phyloP scores from a whole-genome alignment of 2,329 filamentous ascomycete species.

The Teratosphaeria destructans region DNA sequence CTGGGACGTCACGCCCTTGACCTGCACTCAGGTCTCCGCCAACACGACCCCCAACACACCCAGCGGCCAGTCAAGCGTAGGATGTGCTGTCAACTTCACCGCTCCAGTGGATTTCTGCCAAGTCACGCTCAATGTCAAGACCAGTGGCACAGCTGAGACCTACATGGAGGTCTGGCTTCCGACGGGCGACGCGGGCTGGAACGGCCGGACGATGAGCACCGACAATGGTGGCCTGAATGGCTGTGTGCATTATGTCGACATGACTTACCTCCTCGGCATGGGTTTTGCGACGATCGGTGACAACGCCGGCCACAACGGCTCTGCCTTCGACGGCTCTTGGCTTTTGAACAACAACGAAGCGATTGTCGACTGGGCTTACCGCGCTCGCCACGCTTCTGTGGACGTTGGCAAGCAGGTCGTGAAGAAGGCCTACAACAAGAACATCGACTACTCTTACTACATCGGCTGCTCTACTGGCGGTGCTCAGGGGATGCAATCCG shows the following conservation, averaged over 20 bases:
- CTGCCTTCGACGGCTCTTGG: constrained; percentile 21
- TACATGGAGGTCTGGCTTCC: constrained; percentile 37
- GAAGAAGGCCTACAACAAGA: constrained; percentile 27
- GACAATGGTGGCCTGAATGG: constrained; percentile 27
- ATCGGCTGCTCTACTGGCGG: constrained; percentile 40
- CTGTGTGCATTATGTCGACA: constrained; percentile 24
- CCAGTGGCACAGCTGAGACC: constrained; percentile 30
- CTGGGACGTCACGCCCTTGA: constrained; percentile 1
- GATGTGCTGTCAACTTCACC: constrained; percentile 15
- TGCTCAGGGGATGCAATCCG: constrained; percentile 36
- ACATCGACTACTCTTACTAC: constrained; percentile 33
- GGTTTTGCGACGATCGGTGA: constrained; percentile 27
- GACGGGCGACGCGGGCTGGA: constrained; percentile 21
- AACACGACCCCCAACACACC: background rate
- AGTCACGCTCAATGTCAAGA: constrained; percentile 30
- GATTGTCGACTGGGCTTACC: constrained; percentile 24
- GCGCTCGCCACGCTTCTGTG: constrained; percentile 23
- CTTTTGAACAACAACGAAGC: constrained; percentile 18
- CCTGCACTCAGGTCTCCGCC: background rate
- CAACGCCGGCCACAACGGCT: constrained; percentile 25
- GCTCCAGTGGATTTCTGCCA: constrained; percentile 30
- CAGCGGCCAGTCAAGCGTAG: constrained; percentile 13
- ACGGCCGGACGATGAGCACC: constrained; percentile 25
- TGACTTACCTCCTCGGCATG: constrained; percentile 21
- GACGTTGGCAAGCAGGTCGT: constrained; percentile 24